Percentiles rank a stretch among this genome's conserved stretches.
Evolutionary conservation across 768 basidiomycete genomes (phyloP).

Genomic region (Suillus cothurnatus): DNA sequence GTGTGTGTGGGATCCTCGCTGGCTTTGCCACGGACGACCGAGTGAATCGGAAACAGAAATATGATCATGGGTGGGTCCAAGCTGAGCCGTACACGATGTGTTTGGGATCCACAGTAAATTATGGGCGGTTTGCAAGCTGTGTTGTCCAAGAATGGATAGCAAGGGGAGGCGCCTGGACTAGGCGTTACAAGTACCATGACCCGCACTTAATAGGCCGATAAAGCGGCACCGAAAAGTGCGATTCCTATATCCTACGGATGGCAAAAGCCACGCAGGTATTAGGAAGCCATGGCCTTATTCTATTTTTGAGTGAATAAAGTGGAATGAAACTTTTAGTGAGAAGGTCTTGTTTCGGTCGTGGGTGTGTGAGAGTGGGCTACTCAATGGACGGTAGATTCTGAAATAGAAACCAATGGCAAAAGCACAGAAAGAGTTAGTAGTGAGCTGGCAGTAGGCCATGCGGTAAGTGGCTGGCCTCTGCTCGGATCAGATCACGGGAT

Average conservation of each 20-base stretch:
- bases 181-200: no score
- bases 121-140: background rate
- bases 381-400: background rate
- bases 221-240: background rate
- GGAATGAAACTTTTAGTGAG: background rate
- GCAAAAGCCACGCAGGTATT: background rate
- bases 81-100: background rate
- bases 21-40: background rate
- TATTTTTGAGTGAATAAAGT: background rate
- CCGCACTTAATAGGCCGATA: no score
- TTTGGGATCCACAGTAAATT: background rate
- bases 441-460: background rate
- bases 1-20: background rate
- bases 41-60: background rate
- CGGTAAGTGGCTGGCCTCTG: no score
- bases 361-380: no score
- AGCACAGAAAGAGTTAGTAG: background rate
- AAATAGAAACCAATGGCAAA: constrained; percentile 1
- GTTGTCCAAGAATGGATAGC: background rate
- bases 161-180: no score
- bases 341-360: background rate
- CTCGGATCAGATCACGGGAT: background rate
- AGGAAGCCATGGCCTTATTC: background rate
- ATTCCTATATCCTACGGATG: background rate
- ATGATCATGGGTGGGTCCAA: background rate